Percentiles rank a stretch among this genome's conserved stretches.
phyloP scores from a whole-genome alignment of 2,329 filamentous ascomycete species.

The Exophiala oligosperma region DNA sequence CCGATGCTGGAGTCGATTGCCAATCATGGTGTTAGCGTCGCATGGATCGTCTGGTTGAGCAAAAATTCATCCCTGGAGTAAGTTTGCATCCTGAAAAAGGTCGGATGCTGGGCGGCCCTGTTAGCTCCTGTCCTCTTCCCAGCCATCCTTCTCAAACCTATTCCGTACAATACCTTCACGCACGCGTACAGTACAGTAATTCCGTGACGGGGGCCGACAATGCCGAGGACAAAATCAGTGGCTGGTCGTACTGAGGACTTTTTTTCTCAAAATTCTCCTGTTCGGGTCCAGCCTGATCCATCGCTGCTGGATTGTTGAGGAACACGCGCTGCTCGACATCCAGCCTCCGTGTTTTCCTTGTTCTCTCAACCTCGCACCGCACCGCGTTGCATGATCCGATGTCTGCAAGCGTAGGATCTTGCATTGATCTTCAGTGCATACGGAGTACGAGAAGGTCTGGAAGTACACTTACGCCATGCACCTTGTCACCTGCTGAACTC shows the following conservation, averaged over 20 bases:
- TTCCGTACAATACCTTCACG: not conserved
- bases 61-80: conserved; percentile 5
- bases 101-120: not conserved
- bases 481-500: not conserved
- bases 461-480: conserved; percentile 14
- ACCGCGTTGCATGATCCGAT: conserved; percentile 16
- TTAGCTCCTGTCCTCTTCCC: not conserved
- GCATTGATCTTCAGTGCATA: conserved; percentile 25
- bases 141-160: conserved; percentile 11
- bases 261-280: not conserved
- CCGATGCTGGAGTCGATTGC: conserved; percentile 7
- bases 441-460: not conserved
- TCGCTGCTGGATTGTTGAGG: too few species aligned
- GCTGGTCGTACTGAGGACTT: not conserved
- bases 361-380: conserved; percentile 13
- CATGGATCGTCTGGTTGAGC: conserved; percentile 16
- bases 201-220: too few species aligned
- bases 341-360: conserved; percentile 13
- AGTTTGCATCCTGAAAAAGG: conserved; percentile 8
- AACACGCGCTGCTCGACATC: not conserved
- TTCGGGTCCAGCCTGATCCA: not conserved
- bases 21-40: conserved; percentile 21
- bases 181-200: too few species aligned
- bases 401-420: conserved; percentile 22
- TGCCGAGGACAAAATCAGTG: not conserved